Percentiles rank a stretch among this genome's conserved stretches.
Conservation (phyloP, 2,329 filamentous ascomycete genomes). For the Stachybotrys chartarum region DNA sequence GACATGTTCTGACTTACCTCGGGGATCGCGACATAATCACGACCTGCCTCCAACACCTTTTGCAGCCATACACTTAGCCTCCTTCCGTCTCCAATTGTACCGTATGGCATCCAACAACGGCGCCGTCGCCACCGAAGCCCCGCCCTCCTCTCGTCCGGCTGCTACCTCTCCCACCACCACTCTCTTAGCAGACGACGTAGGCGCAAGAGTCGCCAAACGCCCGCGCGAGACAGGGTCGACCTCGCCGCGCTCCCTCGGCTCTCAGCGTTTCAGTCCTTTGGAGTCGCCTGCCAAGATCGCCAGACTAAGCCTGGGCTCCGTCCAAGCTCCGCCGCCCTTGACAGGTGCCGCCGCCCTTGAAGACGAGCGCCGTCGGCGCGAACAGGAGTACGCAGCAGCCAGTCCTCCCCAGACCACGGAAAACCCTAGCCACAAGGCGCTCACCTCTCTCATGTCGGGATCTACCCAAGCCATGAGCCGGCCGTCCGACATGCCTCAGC, state of each 20-base stretch:
- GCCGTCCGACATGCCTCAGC: constrained; percentile 43
- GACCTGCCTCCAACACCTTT: neutral
- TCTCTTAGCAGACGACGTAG: constrained; percentile 30
- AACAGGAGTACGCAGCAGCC: constrained; percentile 32
- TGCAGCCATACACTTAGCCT: neutral
- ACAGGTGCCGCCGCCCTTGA: constrained; percentile 48
- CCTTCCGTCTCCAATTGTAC: constrained; percentile 7
- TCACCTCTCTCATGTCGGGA: constrained; percentile 48
- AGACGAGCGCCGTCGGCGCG: constrained; percentile 42
- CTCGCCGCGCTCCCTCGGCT: constrained; percentile 23
- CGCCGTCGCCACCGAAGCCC: constrained; percentile 44
- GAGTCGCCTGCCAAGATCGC: constrained; percentile 48
- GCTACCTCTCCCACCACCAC: constrained; percentile 23
- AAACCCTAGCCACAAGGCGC: constrained; percentile 45
- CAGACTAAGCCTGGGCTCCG: constrained; percentile 36
- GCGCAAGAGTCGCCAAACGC: constrained; percentile 33
- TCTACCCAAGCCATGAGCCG: constrained; percentile 47
- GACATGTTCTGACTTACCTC: constrained; percentile 21
- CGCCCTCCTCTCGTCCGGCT: constrained; percentile 29
- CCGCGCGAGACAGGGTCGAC: constrained; percentile 40
- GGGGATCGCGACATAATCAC: constrained; percentile 15
- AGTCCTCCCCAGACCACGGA: constrained; percentile 40
- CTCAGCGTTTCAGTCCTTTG: constrained; percentile 26
- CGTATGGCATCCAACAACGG: constrained; percentile 48
- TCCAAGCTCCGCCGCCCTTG: constrained; percentile 38